Percentiles rank a stretch among this genome's conserved stretches.
phyloP scores from a whole-genome alignment of 345 rosid species.

The Stellera chamaejasme region DNA sequence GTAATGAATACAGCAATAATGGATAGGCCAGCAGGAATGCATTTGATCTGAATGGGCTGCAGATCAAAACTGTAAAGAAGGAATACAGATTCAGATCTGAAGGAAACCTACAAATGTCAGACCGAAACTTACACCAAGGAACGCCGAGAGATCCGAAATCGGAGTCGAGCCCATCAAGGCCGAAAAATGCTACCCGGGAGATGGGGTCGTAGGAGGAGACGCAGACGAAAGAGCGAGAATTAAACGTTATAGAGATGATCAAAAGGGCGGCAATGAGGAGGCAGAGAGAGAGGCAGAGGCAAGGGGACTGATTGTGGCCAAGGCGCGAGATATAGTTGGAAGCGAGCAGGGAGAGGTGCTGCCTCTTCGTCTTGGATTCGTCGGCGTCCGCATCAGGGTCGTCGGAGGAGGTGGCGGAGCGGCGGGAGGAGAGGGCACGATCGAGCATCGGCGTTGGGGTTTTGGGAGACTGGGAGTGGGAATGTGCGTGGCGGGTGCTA shows the following conservation, averaged over 20 bases:
- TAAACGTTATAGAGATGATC: conserved; percentile 23
- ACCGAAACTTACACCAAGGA: conserved; percentile 90
- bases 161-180: conserved; percentile 69
- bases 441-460: conserved; percentile 39
- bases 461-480: conserved; percentile 35
- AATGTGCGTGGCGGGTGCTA: conserved; percentile 13
- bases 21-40: too few species aligned
- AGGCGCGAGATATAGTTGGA: conserved; percentile 42
- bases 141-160: conserved; percentile 94
- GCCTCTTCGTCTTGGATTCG: conserved; percentile 63
- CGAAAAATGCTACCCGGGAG: conserved; percentile 66
- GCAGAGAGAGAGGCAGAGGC: conserved; percentile 35
- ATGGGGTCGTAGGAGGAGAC: conserved; percentile 55
- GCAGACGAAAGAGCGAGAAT: conserved; percentile 61
- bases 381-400: conserved; percentile 28
- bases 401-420: conserved; percentile 32
- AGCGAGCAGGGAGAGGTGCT: conserved; percentile 36
- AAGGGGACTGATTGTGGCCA: conserved; percentile 38
- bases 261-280: conserved; percentile 4
- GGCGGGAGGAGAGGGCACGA: conserved; percentile 51
- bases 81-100: conserved; percentile 16
- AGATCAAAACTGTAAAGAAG: neutral
- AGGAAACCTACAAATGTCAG: neutral
- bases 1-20: too few species aligned
- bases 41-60: neutral